phyloP scores from a whole-genome alignment of 495 filamentous ascomycete genomes.

The Podospora comata region DNA sequence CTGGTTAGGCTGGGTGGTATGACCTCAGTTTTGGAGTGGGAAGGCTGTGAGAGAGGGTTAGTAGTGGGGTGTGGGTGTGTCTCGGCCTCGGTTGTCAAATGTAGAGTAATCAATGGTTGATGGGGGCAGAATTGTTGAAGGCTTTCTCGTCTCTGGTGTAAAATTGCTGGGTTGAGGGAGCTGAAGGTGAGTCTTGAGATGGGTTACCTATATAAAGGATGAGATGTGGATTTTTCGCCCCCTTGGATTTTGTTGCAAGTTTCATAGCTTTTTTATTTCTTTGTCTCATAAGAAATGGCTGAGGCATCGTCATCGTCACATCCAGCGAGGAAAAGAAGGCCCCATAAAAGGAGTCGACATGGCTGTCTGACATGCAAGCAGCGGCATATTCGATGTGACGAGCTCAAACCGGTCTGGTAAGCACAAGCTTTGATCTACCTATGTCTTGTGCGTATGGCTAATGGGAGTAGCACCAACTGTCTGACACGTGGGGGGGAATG shows the following conservation, averaged over 20 bases:
- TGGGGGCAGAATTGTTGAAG: background rate
- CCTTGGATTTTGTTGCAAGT: background rate
- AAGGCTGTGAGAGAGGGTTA: background rate
- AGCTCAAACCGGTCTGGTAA: constrained; percentile 75
- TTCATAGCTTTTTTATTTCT: background rate
- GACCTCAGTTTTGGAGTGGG: background rate
- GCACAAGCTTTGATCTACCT: constrained; percentile 2
- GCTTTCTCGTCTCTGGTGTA: background rate
- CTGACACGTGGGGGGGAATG: constrained; percentile 36
- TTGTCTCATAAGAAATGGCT: background rate
- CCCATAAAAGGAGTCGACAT: constrained; percentile 50
- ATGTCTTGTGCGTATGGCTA: background rate
- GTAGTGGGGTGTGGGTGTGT: background rate
- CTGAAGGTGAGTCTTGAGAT: background rate
- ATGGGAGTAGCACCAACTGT: constrained; percentile 30
- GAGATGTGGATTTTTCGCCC: background rate
- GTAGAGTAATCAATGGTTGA: background rate
- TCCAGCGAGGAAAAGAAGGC: constrained; percentile 24
- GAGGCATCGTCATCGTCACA: constrained; percentile 1
- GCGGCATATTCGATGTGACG: constrained; percentile 76
- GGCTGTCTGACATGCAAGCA: constrained; percentile 77
- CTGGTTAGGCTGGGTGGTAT: background rate
- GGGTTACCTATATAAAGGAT: too few relatives aligned
- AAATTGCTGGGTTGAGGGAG: background rate
- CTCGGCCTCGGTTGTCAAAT: constrained; percentile 4